Evolutionary conservation across 2,329 filamentous ascomycete species (phyloP).

Genomic region (Fusarium camptoceras): DNA sequence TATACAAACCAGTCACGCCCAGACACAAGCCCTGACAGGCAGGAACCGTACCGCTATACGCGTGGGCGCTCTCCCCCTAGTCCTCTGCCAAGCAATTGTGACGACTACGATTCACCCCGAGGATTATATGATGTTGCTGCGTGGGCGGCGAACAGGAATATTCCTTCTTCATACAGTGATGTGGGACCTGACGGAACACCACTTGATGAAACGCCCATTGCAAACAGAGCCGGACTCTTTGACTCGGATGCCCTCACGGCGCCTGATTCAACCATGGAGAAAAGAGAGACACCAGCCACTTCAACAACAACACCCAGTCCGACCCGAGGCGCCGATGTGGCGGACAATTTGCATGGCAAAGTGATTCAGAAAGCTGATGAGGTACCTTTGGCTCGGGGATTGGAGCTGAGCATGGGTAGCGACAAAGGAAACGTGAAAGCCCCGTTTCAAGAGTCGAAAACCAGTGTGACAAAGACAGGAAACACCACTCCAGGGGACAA

Average conservation of each 20-base stretch:
- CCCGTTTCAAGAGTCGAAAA: not conserved
- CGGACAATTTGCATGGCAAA: not conserved
- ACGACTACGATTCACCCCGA: conserved; percentile 50
- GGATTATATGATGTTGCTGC: conserved; percentile 48
- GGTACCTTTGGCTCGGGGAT: not conserved
- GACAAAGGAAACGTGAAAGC: not conserved
- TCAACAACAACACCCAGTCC: conserved; percentile 31
- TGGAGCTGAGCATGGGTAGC: not conserved
- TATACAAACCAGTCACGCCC: conserved; percentile 55
- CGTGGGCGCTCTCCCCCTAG: conserved; percentile 67
- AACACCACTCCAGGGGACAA: conserved; percentile 9
- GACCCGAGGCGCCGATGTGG: conserved; percentile 5
- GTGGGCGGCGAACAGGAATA: conserved; percentile 55
- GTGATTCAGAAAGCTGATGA: not conserved
- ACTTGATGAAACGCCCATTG: conserved; percentile 39
- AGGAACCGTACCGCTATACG: conserved; percentile 60
- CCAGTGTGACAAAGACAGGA: not conserved
- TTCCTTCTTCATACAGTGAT: conserved; percentile 56
- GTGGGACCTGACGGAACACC: conserved; percentile 42
- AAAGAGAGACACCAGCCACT: conserved; percentile 32
- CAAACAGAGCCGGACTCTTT: conserved; percentile 28
- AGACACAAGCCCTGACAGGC: conserved; percentile 50
- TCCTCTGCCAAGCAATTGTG: conserved; percentile 59
- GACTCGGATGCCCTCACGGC: conserved; percentile 21
- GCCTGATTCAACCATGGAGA: conserved; percentile 27